Evolutionary conservation across 2,329 filamentous ascomycete species (phyloP), one percentile per base, ranked within the genome.

Genomic region (Tolypocladium paradoxum): DNA sequence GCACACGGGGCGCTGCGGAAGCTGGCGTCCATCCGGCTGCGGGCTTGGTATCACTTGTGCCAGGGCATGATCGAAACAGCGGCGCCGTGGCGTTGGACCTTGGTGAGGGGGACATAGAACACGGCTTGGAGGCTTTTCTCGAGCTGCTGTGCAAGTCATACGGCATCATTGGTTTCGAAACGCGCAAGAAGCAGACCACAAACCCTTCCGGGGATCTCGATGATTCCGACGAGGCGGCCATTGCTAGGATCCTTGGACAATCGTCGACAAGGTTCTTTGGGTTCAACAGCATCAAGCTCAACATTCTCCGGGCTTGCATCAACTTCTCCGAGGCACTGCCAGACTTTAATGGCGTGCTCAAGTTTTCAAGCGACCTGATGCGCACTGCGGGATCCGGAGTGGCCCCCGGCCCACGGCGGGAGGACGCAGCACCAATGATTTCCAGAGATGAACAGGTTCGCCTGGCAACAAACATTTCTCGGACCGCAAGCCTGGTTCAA

Each of bases 21-120:
- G 88, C 93, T 63, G 93, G 92, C 4, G 89, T 99, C 36, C 92
- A 97, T 70, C 93, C 93, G 40, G 92, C 92, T 20, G 90, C 92
- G 11, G 91, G 90, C 0, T 73, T 96, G 50, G 84, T 90, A 29
- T 84, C 85, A 14, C 73, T 93, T 33, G 86, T 83, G 58, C 73
- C 79, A 12, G 68, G 72, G 3, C 73, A 71, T 53, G 74, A 76
- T 1, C 75, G 75, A 43, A 68, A 67, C 22, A 76, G 73, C 54
- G 78, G 77, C 11, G 72, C 76, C 8, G 73, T 77, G 35, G 78
- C 76, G 2, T 71, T 86, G 34, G 82, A 85, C 59, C 71, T 87
- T 16, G 77, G 76, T 7, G 82, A 85, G 60, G 79, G 77, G 6
- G 84, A 87, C 59, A 73, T 85, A 33, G 84, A 87, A 63, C 73